Base-by-base conservation (phyloP, 306 rosid species). In the Trifolium fragiferum region DNA sequence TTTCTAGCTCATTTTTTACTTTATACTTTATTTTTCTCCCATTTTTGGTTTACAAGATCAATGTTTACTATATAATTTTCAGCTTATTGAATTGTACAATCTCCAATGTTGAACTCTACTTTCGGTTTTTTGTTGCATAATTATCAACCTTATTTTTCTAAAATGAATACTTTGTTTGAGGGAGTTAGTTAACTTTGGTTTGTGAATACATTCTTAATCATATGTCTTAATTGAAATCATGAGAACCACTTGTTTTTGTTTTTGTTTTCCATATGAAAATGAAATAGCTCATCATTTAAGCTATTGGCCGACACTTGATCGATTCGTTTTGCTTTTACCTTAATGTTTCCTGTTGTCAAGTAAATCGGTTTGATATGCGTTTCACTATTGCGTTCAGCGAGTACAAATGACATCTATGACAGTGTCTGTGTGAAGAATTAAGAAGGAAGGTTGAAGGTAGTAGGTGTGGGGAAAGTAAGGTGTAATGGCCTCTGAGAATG, bases 401-500 rank as follows among this genome's bases (percentile, higher is more conserved):
- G 4, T 27, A 27, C 32, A 4, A 27, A 4, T 27, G 4, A 27
- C 33, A 40, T 40, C 44, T 33, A 19, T 57, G 72, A 16, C 72
- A 66, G 54, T 59, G 66, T 78, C 33, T 30, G 6, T 30, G 44
- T 65, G 72, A 68, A 81, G 84, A 78, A 44, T 25, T 7, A 12
- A 62, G 80, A 73, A 76, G 82, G 86, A 63, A 41, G 49, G 71
- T 23, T 8, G 41, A 62, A 46, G 50, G 68, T 20, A n/a, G n/a
- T n/a, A 12, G 50, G 44, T 37, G 32, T 27, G 32, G 47, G 32
- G 46, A 55, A 67, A 25, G 43, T 10, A 54, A 49, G 72, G 63
- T 73, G 77, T 68, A 76, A 94, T 90, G 98, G 89, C 87, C 16
- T 85, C 90, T 54, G 89, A 90, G 84, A 89, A 88, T 82, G 90